Conservation (phyloP, 768 basidiomycete genomes). For the Hirschioporus abietinus region DNA sequence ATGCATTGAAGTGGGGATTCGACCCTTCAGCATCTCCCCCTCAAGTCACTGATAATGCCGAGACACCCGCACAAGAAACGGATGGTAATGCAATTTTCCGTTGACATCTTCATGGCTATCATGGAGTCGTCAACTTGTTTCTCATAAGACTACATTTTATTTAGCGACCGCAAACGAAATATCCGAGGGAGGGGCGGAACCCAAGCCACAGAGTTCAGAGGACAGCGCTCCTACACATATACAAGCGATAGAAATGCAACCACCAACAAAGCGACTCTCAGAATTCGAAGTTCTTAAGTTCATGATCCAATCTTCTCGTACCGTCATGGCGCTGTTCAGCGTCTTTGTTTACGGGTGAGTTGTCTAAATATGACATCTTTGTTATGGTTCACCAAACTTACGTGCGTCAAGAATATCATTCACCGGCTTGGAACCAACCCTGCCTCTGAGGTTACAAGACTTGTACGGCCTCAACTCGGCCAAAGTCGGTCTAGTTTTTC, state of each 20-base stretch:
- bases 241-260: not conserved
- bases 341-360: slow-evolving; percentile 52
- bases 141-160: slow-evolving; percentile 10
- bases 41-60: not conserved
- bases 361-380: slow-evolving; percentile 3
- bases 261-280: not conserved
- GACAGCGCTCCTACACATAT: not conserved
- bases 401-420: slow-evolving; percentile 36
- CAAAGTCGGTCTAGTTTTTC: slow-evolving; percentile 61
- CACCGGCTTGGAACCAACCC: slow-evolving; percentile 48
- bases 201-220: not conserved
- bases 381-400: not conserved
- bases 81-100: slow-evolving; percentile 8
- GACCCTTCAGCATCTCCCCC: slow-evolving; percentile 27
- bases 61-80: not conserved
- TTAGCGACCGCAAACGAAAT: slow-evolving; percentile 13
- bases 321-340: slow-evolving; percentile 36
- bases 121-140: not conserved
- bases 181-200: not conserved
- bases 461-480: slow-evolving; percentile 43
- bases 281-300: slow-evolving; percentile 19
- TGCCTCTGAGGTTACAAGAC: slow-evolving; percentile 49
- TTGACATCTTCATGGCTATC: not conserved
- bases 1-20: slow-evolving; percentile 42
- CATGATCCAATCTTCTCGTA: slow-evolving; percentile 29